Evolutionary conservation across 495 filamentous ascomycete species (phyloP).

Genomic region (Daldinia caldariorum): DNA sequence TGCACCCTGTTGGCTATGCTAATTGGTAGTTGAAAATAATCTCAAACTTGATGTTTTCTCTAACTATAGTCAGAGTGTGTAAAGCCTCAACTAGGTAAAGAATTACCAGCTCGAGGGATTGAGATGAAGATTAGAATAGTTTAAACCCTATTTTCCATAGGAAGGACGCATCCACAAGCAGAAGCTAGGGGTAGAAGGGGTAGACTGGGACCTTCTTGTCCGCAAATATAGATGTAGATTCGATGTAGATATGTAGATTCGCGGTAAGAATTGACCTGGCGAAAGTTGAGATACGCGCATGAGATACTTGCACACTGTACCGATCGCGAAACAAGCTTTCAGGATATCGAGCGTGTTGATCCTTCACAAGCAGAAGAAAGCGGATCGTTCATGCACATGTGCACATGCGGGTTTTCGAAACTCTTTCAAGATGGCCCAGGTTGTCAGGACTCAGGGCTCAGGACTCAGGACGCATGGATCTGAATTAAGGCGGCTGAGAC

Average conservation of each 20-base stretch:
- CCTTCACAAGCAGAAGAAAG: constrained; percentile 1
- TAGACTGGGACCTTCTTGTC: constrained; percentile 10
- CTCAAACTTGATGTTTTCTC: constrained; percentile 2
- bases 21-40: not conserved
- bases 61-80: not conserved
- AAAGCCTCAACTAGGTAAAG: constrained; percentile 10
- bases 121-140: not conserved
- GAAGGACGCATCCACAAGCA: constrained; percentile 11
- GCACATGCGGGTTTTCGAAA: not conserved
- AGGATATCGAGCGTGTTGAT: not conserved
- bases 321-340: not conserved
- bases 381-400: constrained; percentile 1
- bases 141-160: constrained; percentile 4
- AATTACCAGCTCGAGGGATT: constrained; percentile 4
- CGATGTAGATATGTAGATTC: constrained; percentile 12
- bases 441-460: not conserved
- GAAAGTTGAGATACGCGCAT: constrained; percentile 7
- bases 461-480: not conserved
- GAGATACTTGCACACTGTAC: not conserved
- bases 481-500: constrained; percentile 8
- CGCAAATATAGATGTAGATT: not conserved
- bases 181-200: not conserved
- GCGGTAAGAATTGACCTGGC: not conserved
- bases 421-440: not conserved
- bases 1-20: not conserved